These are phyloP conservation scores for Hypoxylon sp. DNA, from an alignment of 2,329 filamentous ascomycete genomes.

Conservation along the genomic window DNA sequence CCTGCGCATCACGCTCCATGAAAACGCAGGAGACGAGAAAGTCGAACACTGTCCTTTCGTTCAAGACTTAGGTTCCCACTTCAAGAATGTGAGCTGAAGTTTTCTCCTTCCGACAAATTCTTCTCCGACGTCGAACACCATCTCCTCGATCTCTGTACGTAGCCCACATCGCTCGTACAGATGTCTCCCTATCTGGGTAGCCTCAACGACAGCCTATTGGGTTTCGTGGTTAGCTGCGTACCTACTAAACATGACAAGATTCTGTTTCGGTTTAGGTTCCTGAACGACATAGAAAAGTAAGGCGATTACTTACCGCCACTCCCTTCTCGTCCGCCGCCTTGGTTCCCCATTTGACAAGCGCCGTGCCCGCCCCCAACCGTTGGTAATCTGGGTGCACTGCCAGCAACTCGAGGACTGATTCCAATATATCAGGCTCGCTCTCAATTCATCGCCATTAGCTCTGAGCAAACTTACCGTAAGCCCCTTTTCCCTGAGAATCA, in stretches of 20 bases:
- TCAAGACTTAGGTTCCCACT: constrained; percentile 34
- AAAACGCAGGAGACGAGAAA: not conserved
- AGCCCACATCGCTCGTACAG: constrained; percentile 46
- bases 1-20: not conserved
- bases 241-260: not conserved
- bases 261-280: not conserved
- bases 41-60: not conserved
- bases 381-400: constrained; percentile 44
- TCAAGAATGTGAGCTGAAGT: constrained; percentile 42
- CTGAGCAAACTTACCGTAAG: constrained; percentile 43
- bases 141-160: constrained; percentile 42
- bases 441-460: not conserved
- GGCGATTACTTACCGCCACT: constrained; percentile 30
- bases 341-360: constrained; percentile 46
- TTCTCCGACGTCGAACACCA: constrained; percentile 41
- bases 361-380: constrained; percentile 40
- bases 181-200: constrained; percentile 37
- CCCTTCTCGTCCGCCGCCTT: constrained; percentile 35
- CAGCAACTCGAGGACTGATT: constrained; percentile 45
- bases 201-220: constrained; percentile 42
- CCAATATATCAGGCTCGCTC: not conserved
- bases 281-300: not conserved
- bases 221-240: constrained; percentile 2
- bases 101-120: constrained; percentile 36
- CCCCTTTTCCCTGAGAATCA: constrained; percentile 34